phyloP scores from a whole-genome alignment of 176 grass and related monocot species.

The Musa acuminata region DNA sequence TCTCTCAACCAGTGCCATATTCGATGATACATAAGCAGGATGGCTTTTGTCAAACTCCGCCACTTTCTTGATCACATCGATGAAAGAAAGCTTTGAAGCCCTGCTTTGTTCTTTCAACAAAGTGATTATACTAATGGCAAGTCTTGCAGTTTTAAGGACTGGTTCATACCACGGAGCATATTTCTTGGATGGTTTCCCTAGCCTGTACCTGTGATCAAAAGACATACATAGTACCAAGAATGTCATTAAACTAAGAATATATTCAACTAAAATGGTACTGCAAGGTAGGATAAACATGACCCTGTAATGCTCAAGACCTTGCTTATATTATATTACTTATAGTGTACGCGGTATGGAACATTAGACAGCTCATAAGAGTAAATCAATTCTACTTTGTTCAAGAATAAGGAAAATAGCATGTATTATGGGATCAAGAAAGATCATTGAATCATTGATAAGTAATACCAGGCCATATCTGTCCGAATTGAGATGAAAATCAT shows the following conservation, averaged over 20 bases:
- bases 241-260: no score
- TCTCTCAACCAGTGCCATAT: conserved; percentile 39
- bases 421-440: no score
- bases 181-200: conserved; percentile 56
- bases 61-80: conserved; percentile 48
- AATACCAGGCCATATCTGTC: conserved; percentile 88
- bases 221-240: no score
- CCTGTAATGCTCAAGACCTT: no score
- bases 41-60: conserved; percentile 42
- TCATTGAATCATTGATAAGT: no score
- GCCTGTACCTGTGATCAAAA: conserved; percentile 38
- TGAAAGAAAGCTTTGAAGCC: conserved; percentile 52
- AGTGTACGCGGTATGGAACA: no score
- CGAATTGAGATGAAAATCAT: conserved; percentile 94
- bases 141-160: conserved; percentile 78
- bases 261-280: no score
- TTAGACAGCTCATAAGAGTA: no score
- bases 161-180: conserved; percentile 58
- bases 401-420: no score
- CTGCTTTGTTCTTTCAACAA: conserved; percentile 60
- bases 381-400: no score
- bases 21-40: conserved; percentile 62
- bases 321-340: no score
- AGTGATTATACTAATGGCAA: conserved; percentile 85
- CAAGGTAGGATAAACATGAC: no score